phyloP scores from a whole-genome alignment of 495 filamentous ascomycete species.

The Lasiosphaeris hirsuta region DNA sequence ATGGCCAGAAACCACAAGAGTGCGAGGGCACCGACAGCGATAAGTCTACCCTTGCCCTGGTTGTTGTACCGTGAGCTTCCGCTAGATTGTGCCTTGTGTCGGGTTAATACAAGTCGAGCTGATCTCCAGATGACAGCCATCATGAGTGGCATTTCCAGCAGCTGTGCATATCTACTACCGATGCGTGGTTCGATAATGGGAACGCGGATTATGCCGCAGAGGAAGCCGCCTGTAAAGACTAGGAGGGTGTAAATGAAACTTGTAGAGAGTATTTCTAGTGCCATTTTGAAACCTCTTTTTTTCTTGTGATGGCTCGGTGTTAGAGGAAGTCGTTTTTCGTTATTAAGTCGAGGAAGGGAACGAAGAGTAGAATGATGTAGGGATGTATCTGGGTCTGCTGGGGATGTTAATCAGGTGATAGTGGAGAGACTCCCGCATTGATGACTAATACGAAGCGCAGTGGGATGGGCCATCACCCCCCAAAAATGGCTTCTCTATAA shows the following conservation, averaged over 20 bases:
- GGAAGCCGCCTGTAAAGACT: not conserved
- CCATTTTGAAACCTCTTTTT: no score
- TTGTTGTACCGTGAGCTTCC: not conserved
- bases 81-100: not conserved
- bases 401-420: no score
- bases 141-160: conserved; percentile 1
- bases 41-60: not conserved
- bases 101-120: not conserved
- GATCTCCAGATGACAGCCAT: not conserved
- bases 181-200: not conserved
- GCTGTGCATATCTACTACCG: not conserved
- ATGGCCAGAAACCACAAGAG: not conserved
- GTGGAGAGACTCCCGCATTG: no score
- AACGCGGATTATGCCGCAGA: conserved; percentile 1
- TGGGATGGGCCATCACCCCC: no score
- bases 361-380: no score
- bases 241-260: conserved; percentile 3
- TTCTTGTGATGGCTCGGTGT: no score
- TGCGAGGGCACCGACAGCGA: not conserved
- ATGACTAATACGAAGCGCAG: no score
- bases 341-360: no score
- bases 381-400: no score
- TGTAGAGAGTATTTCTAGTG: not conserved
- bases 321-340: no score
- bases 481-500: no score